A percentile compares a stretch with the other conserved stretches of the same genome.
These are phyloP conservation scores for Astragalus glycyphyllos DNA, from an alignment of 306 rosid species.

Conservation along the genomic window DNA sequence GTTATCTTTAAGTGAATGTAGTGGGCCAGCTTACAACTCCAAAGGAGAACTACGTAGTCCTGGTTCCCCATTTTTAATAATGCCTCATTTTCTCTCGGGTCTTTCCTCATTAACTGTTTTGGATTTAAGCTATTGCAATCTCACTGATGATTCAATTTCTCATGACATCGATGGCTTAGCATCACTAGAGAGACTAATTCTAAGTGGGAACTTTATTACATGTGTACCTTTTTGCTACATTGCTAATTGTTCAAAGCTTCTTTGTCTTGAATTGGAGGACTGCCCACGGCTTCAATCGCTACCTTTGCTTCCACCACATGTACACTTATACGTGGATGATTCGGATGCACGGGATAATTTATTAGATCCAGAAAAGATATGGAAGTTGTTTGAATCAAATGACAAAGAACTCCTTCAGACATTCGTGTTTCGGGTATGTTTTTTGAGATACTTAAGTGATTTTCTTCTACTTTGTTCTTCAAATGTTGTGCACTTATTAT, in stretches of 20 bases:
- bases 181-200: background rate
- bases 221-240: conserved; percentile 12
- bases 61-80: background rate
- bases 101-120: conserved; percentile 1
- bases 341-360: background rate
- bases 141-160: conserved; percentile 9
- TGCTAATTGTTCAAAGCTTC: conserved; percentile 32
- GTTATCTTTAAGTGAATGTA: background rate
- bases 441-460: no score
- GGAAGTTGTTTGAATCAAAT: conserved; percentile 1
- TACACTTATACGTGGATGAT: background rate
- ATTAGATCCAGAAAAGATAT: conserved; percentile 34
- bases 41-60: background rate
- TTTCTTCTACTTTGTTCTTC: no score
- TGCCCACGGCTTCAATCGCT: conserved; percentile 10
- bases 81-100: background rate
- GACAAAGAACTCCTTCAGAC: conserved; percentile 3
- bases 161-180: conserved; percentile 32
- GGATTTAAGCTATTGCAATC: conserved; percentile 36
- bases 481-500: background rate
- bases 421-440: background rate
- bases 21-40: background rate
- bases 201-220: conserved; percentile 33
- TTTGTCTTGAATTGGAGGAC: conserved; percentile 27
- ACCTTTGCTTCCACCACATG: conserved; percentile 24